phyloP scores from a whole-genome alignment of 1,139 yeast species.

The Kazachstania sp. region DNA sequence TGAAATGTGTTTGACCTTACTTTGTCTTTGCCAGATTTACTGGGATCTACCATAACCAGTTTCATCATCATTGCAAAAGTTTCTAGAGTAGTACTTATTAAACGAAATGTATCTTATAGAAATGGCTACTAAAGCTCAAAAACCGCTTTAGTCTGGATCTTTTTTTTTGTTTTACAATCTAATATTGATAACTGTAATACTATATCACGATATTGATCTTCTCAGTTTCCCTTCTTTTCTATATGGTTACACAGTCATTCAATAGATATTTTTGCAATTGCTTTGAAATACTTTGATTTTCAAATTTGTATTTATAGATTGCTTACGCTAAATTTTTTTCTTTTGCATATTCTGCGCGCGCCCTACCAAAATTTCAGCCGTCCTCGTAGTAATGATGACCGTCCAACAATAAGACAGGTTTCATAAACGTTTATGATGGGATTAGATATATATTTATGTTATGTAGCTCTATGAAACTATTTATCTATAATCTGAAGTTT shows the following conservation, averaged over 20 bases:
- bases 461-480: too few species aligned
- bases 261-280: not conserved
- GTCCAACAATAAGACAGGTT: too few species aligned
- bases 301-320: not conserved
- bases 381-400: not conserved
- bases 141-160: too few species aligned
- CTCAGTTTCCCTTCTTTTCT: too few species aligned
- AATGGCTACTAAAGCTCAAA: too few species aligned
- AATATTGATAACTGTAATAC: too few species aligned
- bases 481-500: constrained; percentile 25
- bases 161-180: too few species aligned
- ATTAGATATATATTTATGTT: too few species aligned
- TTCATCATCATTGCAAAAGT: constrained; percentile 9
- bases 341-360: not conserved
- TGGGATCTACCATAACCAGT: constrained; percentile 19
- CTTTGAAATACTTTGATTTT: not conserved
- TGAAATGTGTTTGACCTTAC: constrained; percentile 8
- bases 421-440: too few species aligned
- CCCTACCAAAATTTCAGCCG: not conserved
- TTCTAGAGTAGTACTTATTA: not conserved
- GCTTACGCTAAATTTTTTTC: not conserved
- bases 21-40: constrained; percentile 12
- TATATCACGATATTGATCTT: too few species aligned
- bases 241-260: too few species aligned
- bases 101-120: not conserved